Percentiles rank a stretch among this genome's conserved stretches.
Evolutionary conservation across 306 rosid species (phyloP).

Genomic region (Acacia crassicarpa): DNA sequence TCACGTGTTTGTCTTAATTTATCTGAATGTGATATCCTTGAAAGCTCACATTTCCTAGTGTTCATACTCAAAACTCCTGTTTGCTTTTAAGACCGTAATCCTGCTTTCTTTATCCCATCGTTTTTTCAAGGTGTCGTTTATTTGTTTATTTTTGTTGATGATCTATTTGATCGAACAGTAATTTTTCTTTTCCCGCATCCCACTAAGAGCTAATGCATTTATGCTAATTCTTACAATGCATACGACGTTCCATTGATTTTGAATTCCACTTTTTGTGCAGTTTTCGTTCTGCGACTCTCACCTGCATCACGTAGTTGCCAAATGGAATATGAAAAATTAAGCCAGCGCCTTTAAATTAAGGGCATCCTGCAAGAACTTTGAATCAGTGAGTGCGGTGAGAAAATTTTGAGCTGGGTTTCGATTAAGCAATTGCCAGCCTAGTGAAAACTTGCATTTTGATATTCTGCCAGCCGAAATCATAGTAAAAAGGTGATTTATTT

Average conservation of each 20-base stretch:
- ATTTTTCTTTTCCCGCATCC: slow-evolving; percentile 20
- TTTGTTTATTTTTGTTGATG: neutral
- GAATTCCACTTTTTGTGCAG: slow-evolving; percentile 31
- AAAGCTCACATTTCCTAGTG: slow-evolving; percentile 12
- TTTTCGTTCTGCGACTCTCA: slow-evolving; percentile 23
- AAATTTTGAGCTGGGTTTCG: slow-evolving; percentile 15
- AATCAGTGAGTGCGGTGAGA: slow-evolving; percentile 40
- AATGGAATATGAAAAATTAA: slow-evolving; percentile 27
- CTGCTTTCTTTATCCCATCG: neutral
- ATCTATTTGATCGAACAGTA: slow-evolving; percentile 15
- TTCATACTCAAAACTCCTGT: neutral
- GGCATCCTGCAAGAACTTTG: slow-evolving; percentile 25
- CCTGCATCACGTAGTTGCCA: slow-evolving; percentile 15
- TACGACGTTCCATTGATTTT: slow-evolving; percentile 33
- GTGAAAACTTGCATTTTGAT: neutral
- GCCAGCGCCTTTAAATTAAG: slow-evolving; percentile 10
- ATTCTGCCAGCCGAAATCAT: slow-evolving; percentile 28
- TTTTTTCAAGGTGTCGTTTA: neutral
- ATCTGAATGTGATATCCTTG: neutral
- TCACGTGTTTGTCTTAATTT: neutral
- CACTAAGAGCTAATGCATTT: neutral
- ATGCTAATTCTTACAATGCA: slow-evolving; percentile 17
- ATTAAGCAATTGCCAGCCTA: slow-evolving; percentile 23
- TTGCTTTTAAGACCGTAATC: neutral
- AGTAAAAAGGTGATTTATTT: slow-evolving; percentile 30